phyloP scores from a whole-genome alignment of 192 early-diverging fungal species.

The Backusella australiensis region DNA sequence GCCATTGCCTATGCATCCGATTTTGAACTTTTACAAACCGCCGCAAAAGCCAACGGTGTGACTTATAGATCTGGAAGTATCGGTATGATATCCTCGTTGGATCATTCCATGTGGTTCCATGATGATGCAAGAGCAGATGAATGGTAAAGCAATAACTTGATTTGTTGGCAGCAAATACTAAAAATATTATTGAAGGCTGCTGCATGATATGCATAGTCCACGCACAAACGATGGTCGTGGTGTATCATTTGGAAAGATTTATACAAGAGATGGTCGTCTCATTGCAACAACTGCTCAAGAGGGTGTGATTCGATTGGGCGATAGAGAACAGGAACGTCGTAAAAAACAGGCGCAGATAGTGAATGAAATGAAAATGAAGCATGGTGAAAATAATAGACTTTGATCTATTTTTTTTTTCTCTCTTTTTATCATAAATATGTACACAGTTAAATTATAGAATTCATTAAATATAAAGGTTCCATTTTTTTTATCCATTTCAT shows the following conservation, averaged over 20 bases:
- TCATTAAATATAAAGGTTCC: no score
- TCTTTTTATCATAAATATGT: no score
- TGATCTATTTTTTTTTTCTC: background rate
- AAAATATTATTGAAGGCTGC: constrained; percentile 40
- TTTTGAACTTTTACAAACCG: constrained; percentile 49
- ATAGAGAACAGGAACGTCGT: background rate
- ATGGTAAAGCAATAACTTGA: constrained; percentile 46
- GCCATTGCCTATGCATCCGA: constrained; percentile 55
- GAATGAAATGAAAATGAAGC: background rate
- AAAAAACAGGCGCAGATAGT: constrained; percentile 12
- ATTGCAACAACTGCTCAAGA: constrained; percentile 85
- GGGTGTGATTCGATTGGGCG: constrained; percentile 61
- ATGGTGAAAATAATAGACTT: background rate
- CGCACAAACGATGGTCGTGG: constrained; percentile 73
- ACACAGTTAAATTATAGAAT: no score
- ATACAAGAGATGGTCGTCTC: constrained; percentile 67
- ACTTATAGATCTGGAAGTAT: background rate
- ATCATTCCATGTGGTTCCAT: constrained; percentile 90
- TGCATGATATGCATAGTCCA: constrained; percentile 78
- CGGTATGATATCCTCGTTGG: constrained; percentile 64
- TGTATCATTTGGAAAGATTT: constrained; percentile 76
- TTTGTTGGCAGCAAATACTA: background rate
- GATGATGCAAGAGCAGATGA: constrained; percentile 79
- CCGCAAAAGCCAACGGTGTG: constrained; percentile 26
- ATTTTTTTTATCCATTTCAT: no score